Evolutionary conservation across 331 rosid species (phyloP), one percentile per base, ranked within the genome.

Genomic region (Ulmus americana): DNA sequence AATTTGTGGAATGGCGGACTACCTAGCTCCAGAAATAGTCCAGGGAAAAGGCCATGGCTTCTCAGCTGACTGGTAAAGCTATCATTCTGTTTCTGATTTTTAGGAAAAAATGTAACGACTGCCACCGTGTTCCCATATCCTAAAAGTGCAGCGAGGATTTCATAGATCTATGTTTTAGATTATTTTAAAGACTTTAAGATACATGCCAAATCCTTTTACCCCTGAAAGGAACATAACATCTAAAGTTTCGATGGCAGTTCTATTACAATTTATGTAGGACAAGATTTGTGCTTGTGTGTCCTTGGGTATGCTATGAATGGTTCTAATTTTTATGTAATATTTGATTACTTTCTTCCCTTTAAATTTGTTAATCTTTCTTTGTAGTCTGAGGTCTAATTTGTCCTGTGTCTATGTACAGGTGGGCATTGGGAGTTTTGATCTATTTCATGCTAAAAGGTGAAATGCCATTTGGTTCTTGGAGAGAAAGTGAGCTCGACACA

Each of bases 391-490:
- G 51, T 16, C 45, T 14, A 15, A 5, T 47, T 16, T 6, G 6
- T 15, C 4, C 35, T 60, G 56, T 64, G 8, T 58, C 49, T 47
- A 69, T 61, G 65, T 76, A 70, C 81, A 94, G 99, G 97, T 94
- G 99, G 99, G 95, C 99, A 0, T 63, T 94, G 69, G 99, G 99
- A 47, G 95, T 90, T 71, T 61, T 94, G 73, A 76, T 87, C 64
- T 87, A 87, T 79, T 85, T 83, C 81, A 83, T 94, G 97, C 79
- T 94, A 68, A 74, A 73, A 44, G 84, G 91, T 57, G 97, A 94
- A 71, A 77, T 82, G 95, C 99, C 99, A 39, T 94, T 94, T 40
- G 97, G 98, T 48, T 90, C 97, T 22, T 90, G 99, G 95, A 86
- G 97, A 81, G 88, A 81, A 63, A 87, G 91, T 18, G 99, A 90